A percentile compares a stretch with the other conserved stretches of the same genome.
These are phyloP conservation scores for Rhizoclosmatium globosum DNA, from an alignment of 192 early-diverging fungal genomes.

Conservation along the genomic window DNA sequence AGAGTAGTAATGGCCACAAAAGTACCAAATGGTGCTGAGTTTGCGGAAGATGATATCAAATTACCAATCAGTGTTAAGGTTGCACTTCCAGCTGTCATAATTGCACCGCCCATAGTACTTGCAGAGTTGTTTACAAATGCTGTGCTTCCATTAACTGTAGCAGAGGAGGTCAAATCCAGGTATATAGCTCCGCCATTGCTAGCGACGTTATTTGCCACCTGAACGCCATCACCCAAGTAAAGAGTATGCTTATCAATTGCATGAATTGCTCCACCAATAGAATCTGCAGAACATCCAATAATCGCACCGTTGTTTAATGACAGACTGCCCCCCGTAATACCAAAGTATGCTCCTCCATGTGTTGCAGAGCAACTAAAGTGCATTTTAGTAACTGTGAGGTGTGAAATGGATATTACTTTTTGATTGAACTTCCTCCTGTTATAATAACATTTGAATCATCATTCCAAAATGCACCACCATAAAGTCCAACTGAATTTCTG, in stretches of 20 bases:
- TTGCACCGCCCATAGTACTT: neutral
- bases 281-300: neutral
- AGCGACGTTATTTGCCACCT: neutral
- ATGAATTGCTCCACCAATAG: slow-evolving; percentile 8
- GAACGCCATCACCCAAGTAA: neutral
- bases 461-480: neutral
- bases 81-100: slow-evolving; percentile 2
- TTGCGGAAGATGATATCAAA: neutral
- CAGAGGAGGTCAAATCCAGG: neutral
- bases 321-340: neutral
- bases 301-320: neutral
- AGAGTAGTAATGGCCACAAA: neutral
- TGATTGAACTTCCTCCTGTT: neutral
- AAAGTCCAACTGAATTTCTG: neutral
- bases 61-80: neutral
- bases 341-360: neutral
- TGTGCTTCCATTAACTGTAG: neutral
- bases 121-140: neutral
- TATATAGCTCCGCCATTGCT: slow-evolving; percentile 1
- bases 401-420: slow-evolving; percentile 5
- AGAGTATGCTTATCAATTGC: neutral
- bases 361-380: neutral
- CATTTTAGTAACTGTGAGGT: neutral
- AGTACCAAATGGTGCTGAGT: neutral
- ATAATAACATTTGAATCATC: neutral